Base-by-base conservation (phyloP, 768 basidiomycete species). In the Tricholoma hemisulphureum region DNA sequence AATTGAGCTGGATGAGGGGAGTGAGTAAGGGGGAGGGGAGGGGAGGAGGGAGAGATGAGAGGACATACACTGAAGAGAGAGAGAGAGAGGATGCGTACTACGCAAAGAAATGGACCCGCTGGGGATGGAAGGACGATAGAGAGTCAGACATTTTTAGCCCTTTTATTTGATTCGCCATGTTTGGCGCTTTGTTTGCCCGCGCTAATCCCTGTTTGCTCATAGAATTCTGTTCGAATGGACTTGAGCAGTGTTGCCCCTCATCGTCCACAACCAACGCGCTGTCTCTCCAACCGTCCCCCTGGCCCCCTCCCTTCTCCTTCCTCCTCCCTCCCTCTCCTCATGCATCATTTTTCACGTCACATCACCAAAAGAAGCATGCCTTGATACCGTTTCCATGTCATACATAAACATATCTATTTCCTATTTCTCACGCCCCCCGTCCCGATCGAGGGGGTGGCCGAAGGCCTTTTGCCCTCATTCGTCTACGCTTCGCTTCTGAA, bases 391-490 rank as follows among this genome's bases (percentile, higher is more conserved):
- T 62, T 62, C 62, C 41, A 63, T 55, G 60, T 56, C n/a, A 37
- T 14, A 39, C 39, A 43, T 24, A 45, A 45, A 45, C 18, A 39
- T 39, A 39, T 6, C 43, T 20, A 41, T 21, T 46, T 26, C 28
- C 24, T 26, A 21, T 8, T 11, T 23, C 45, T 24, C 45, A 48
- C 46, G 46, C 46, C 26, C 23, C 46, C 24, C 10, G 11, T 13
- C 23, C 23, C 39, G 69, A 71, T 51, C 85, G 83, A 29, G 85
- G 81, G 28, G 81, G 85, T 45, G 84, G 84, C 39, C 84, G 85
- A 41, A 90, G 76, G 55, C 89, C 87, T 70, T 86, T 89, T 5
- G 84, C 85, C 66, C 88, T 92, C 82, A 89, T 84, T 58, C 83
- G 83, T 66, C 81, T 83, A 64, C 90, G 84, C 72, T 86, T 90